Evolutionary conservation across 2,329 filamentous ascomycete species (phyloP).

Genomic region (Phyllosticta citrichinensis): DNA sequence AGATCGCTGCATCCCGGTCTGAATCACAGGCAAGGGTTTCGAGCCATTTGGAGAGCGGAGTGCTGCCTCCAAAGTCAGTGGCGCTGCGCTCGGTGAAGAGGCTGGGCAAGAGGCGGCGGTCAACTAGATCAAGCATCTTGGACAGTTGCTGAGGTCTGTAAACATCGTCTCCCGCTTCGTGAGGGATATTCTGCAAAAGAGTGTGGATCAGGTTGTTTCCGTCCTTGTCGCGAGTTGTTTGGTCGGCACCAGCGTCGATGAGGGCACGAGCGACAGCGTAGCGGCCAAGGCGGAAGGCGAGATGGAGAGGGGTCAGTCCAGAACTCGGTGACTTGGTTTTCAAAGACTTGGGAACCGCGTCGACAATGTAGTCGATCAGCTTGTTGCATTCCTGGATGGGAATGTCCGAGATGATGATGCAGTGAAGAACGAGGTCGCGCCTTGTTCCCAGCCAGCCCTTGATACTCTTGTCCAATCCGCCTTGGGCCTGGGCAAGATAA

Average conservation of each 20-base stretch:
- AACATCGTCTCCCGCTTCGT: background rate
- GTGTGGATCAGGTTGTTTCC: constrained; percentile 62
- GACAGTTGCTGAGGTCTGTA: constrained; percentile 24
- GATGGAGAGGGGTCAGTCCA: constrained; percentile 57
- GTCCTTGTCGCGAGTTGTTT: constrained; percentile 49
- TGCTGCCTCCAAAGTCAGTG: constrained; percentile 30
- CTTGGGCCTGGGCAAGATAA: constrained; percentile 48
- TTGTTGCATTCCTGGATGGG: constrained; percentile 33
- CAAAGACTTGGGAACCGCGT: constrained; percentile 50
- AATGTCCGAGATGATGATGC: constrained; percentile 33
- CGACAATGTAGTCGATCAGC: constrained; percentile 56
- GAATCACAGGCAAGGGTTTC: background rate
- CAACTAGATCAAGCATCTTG: constrained; percentile 49
- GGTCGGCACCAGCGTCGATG: constrained; percentile 59
- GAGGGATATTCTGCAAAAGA: constrained; percentile 24
- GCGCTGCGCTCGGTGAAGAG: constrained; percentile 50
- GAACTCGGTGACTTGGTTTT: constrained; percentile 44
- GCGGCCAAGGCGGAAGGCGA: constrained; percentile 52
- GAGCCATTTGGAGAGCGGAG: constrained; percentile 49
- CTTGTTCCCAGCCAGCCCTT: constrained; percentile 51
- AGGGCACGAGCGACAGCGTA: constrained; percentile 50
- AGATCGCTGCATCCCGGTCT: background rate
- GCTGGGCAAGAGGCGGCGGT: constrained; percentile 44
- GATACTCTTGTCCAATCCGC: constrained; percentile 55
- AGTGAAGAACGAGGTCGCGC: constrained; percentile 56